Base-by-base conservation (phyloP, 331 rosid species). In the Pyracantha coccinea region DNA sequence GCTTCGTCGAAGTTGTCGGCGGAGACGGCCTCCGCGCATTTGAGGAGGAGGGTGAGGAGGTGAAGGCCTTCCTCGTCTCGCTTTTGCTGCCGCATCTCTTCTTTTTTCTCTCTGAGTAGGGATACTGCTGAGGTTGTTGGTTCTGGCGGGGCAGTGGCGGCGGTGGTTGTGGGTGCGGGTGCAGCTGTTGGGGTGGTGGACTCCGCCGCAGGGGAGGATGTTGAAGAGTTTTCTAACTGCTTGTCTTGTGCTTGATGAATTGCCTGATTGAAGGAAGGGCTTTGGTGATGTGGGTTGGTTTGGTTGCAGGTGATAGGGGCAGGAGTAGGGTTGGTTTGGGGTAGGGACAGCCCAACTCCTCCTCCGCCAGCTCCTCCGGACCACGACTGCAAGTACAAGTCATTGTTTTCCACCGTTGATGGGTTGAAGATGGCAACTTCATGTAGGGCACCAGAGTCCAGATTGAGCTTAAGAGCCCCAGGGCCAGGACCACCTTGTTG, bases 21-120 rank as follows among this genome's bases (percentile, higher is more conserved):
- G 16, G 99, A 91, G 13, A 95, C 97, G 0, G 93, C 93, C 75
- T 95, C 99, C 4, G 99, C 99, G 78, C 97, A 92, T 76, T 95
- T 97, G 7, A 94, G 97, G 7, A 94, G 87, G 52, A 94, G 79
- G 21, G 97, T 95, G 21, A 95, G 83, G 19, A 95, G 97, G 74
- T 95, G 97, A 17, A 95, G 71, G 0, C 99, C 99, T 25, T 92
- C 93, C 53, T 92, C 99, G 66, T 95, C 97, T 68, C 87, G 84
- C 83, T 92, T 89, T 78, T 89, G 93, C 69, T 90, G 97, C 35
- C 81, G 74, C 57, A 87, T 78, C 84, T 95, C 99, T 66, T 90
- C 96, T 23, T 89, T 92, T 74, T 77, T 91, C 84, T 83, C 92
- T n/a, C 89, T 44, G 15, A 75, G 65, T 23, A 78, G 72, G 1